phyloP scores from a whole-genome alignment of 768 basidiomycete species.

The Cystobasidiopsis lactophilus region DNA sequence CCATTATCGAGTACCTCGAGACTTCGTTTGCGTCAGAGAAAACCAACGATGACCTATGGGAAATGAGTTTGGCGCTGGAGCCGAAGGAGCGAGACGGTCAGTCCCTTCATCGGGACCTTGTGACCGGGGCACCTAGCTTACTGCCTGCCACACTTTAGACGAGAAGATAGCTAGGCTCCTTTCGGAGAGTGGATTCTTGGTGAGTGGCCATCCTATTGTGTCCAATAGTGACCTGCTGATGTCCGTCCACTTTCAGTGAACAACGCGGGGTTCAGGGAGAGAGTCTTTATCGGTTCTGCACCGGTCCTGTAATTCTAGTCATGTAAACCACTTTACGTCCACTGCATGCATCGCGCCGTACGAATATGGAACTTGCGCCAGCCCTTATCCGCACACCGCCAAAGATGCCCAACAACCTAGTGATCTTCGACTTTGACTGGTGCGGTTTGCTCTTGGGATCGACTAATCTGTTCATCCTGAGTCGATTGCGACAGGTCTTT shows the following conservation, averaged over 20 bases:
- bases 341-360: no score
- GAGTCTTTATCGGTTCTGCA: no score
- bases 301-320: no score
- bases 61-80: slow-evolving; percentile 62
- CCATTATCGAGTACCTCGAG: slow-evolving; percentile 35
- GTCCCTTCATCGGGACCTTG: no score
- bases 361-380: no score
- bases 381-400: no score
- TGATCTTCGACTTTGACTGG: slow-evolving; percentile 98
- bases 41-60: slow-evolving; percentile 34
- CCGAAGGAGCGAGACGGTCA: slow-evolving; percentile 60
- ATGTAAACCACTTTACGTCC: no score
- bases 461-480: background rate
- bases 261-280: no score
- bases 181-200: slow-evolving; percentile 11
- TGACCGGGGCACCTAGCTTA: no score
- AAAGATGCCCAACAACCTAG: slow-evolving; percentile 41
- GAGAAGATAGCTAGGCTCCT: slow-evolving; percentile 15
- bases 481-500: slow-evolving; percentile 77
- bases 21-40: background rate
- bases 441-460: slow-evolving; percentile 21
- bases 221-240: no score
- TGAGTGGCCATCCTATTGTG: no score
- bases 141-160: background rate
- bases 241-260: no score